Percentiles rank a stretch among this genome's conserved stretches.
phyloP scores from a whole-genome alignment of 2,329 filamentous ascomycete species.

The Aurifilum marmelostoma region DNA sequence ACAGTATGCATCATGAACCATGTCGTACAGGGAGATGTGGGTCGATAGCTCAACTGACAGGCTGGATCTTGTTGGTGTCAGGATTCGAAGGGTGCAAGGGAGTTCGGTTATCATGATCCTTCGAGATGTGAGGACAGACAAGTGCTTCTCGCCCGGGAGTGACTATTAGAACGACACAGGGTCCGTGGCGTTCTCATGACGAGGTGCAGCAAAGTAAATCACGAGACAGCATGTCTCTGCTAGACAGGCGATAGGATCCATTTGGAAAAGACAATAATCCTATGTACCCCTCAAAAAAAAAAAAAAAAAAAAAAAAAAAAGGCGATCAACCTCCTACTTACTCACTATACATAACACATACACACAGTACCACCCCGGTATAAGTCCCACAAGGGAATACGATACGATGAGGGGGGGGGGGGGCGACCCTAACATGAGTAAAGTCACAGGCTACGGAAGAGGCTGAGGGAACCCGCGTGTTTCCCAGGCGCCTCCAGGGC shows the following conservation, averaged over 20 bases:
- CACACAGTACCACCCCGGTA: too few relatives aligned
- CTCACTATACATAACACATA: too few relatives aligned
- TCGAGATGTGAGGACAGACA: conserved; percentile 3
- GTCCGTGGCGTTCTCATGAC: conserved; percentile 1
- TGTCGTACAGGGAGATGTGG: conserved; percentile 3
- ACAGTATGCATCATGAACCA: neutral
- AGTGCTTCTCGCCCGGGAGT: neutral
- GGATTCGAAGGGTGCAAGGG: neutral
- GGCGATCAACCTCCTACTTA: neutral
- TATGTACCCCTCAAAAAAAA: too few relatives aligned
- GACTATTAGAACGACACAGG: neutral
- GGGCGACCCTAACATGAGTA: too few relatives aligned
- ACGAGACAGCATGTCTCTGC: conserved; percentile 5
- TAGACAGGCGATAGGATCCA: neutral
- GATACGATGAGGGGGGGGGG: neutral
- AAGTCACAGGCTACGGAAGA: neutral
- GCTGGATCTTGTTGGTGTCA: neutral
- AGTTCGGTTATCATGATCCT: neutral
- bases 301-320: too few relatives aligned
- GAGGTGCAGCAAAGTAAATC: neutral
- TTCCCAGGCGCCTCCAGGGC: neutral
- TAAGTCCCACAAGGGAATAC: neutral
- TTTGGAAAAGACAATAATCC: too few relatives aligned
- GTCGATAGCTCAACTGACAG: neutral
- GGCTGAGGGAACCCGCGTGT: neutral